Conservation (phyloP, 495 filamentous ascomycete genomes). For the Podospora anserina region DNA sequence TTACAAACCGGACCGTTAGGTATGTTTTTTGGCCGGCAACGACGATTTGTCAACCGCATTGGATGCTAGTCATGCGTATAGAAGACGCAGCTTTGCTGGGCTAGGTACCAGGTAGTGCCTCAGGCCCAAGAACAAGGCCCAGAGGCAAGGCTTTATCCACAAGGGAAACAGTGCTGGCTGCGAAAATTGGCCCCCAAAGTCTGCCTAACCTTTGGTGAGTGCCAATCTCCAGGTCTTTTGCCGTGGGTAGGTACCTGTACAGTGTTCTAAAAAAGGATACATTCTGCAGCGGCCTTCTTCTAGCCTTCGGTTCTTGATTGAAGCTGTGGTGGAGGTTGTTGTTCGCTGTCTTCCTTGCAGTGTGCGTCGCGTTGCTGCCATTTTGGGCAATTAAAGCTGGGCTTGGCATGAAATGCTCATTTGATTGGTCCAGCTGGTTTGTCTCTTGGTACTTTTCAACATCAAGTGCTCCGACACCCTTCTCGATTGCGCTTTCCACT, state of each 20-base stretch:
- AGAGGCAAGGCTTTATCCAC: background rate
- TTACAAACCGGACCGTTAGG: background rate
- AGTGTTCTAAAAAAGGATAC: slow-evolving; percentile 2
- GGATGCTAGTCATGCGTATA: no score
- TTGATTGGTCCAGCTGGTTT: background rate
- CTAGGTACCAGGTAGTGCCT: background rate
- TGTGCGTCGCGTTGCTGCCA: background rate
- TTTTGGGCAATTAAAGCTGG: background rate
- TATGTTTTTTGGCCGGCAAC: background rate
- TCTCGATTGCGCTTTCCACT: no score
- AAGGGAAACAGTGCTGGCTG: background rate
- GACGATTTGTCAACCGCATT: no score
- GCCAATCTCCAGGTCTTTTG: background rate
- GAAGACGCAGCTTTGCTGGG: no score
- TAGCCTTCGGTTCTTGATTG: background rate
- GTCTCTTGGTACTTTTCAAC: background rate
- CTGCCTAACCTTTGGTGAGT: background rate
- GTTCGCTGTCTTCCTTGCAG: background rate
- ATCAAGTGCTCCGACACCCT: background rate
- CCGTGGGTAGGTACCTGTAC: background rate
- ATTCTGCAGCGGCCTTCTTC: background rate
- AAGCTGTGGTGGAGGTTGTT: background rate
- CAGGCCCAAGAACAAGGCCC: background rate
- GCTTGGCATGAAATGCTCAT: background rate
- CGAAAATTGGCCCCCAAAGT: background rate